Base-by-base conservation (phyloP, 2,329 filamentous ascomycete genomes). In the Alternaria tenuissima region DNA sequence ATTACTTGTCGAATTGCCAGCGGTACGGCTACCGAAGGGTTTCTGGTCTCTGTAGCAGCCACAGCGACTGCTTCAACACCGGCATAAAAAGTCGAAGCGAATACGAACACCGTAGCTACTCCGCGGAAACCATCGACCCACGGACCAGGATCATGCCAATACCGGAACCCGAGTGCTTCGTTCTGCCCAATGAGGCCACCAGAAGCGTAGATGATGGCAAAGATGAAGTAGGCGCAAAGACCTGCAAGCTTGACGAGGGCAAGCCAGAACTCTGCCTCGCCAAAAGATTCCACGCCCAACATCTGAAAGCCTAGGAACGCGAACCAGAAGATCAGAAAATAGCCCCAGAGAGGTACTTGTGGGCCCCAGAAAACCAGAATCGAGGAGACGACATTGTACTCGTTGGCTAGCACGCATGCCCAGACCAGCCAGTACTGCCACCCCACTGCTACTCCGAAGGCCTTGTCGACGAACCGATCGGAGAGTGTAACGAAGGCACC, bases 401-500 rank as follows among this genome's bases (percentile, higher is more conserved):
- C 89, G 70, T 90, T 91, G 42, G 88, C 85, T 47, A 91, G 79
- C 7, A 91, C 88, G 14, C 83, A 83, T 38, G 84, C 83, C 87
- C 88, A 90, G 57, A 91, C 88, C 69, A 90, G 65, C 71, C 71
- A 77, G 57, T 77, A 76, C 22, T 73, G 69, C 75, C 74, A 76
- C 22, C 72, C 72, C 7, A 76, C 67, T 7, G 73, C 71, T 12
- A 75, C 67, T 9, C 65, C 63, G 41, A 67, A 68, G 9, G 67
- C 65, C 28, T 68, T 64, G 26, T 71, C 64, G 38, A 76, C 70
- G 65, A 93, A 89, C 7, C 90, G 85, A 63, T 90, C 88, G 0
- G 88, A 88, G 36, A 92, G 84, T 9, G 86, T 87, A n/a, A 88
- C 88, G 69, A 93, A 92, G 0, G 88, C 88, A 3, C 90, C 90